phyloP scores from a whole-genome alignment of 1,284 basidiomycete species.

The Ceraceosorus guamensis region DNA sequence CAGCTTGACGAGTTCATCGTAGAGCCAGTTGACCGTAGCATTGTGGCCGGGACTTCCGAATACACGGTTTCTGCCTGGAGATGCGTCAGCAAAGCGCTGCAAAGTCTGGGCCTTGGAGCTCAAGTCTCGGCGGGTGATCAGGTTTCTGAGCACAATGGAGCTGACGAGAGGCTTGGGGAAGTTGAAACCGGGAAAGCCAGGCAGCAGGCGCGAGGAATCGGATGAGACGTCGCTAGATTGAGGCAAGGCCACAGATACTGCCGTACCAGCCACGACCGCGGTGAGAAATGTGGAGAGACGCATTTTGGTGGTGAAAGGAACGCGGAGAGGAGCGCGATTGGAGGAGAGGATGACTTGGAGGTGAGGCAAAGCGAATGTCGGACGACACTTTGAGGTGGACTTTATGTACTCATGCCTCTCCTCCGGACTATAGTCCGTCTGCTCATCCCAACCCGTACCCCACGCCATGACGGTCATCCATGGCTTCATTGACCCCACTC shows the following conservation, averaged over 20 bases:
- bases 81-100: slow-evolving; percentile 13
- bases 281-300: not conserved
- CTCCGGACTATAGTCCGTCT: too few species aligned
- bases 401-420: too few species aligned
- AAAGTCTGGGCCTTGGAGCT: slow-evolving; percentile 9
- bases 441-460: too few species aligned
- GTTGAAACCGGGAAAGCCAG: not conserved
- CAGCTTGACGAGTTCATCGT: slow-evolving; percentile 7
- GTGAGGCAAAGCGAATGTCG: too few species aligned
- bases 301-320: not conserved
- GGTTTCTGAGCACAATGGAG: slow-evolving; percentile 12
- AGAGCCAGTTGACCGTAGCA: slow-evolving; percentile 16
- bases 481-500: too few species aligned
- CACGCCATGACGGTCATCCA: too few species aligned
- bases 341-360: too few species aligned
- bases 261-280: not conserved
- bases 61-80: slow-evolving; percentile 14
- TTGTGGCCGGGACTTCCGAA: slow-evolving; percentile 20
- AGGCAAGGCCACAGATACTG: not conserved
- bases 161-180: not conserved
- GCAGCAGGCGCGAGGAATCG: not conserved
- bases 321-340: not conserved
- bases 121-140: slow-evolving; percentile 16
- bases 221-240: not conserved
- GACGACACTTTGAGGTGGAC: too few species aligned